These are phyloP conservation scores for Pichia nakasei DNA, from an alignment of 805 yeast species.

Conservation along the genomic window DNA sequence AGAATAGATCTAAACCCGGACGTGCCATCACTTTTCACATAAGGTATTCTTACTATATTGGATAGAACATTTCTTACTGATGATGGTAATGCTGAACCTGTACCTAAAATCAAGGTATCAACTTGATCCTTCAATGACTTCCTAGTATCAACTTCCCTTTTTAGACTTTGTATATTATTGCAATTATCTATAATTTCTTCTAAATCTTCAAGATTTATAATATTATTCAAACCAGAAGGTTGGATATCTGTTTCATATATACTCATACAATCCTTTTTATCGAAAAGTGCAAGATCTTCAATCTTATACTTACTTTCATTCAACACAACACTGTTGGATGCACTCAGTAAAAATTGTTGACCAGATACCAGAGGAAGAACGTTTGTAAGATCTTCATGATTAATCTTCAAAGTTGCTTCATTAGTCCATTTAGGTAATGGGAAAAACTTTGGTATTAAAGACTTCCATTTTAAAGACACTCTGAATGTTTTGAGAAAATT, in stretches of 20 bases:
- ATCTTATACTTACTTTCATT: too few species aligned
- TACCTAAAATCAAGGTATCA: constrained; percentile 73
- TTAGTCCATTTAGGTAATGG: constrained; percentile 32
- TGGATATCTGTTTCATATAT: constrained; percentile 23
- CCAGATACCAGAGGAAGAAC: constrained; percentile 25
- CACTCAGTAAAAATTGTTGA: constrained; percentile 17
- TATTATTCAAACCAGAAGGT: constrained; percentile 7
- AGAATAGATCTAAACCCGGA: constrained; percentile 37
- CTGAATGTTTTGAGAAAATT: constrained; percentile 48
- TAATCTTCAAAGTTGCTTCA: constrained; percentile 21
- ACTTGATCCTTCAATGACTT: constrained; percentile 39
- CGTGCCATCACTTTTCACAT: constrained; percentile 9
- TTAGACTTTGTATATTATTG: constrained; percentile 1
- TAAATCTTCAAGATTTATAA: constrained; percentile 9
- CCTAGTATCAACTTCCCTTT: constrained; percentile 3
- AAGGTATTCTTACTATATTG: constrained; percentile 67
- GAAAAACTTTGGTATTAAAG: constrained; percentile 36
- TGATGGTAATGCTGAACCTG: constrained; percentile 89
- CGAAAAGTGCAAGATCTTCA: constrained; percentile 4
- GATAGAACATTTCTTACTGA: constrained; percentile 78
- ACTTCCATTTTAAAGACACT: constrained; percentile 47
- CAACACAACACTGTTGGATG: constrained; percentile 10
- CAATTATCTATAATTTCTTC: constrained; percentile 3
- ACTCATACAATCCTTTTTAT: constrained; percentile 17
- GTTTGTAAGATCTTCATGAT: constrained; percentile 10